Base-by-base conservation (phyloP, 1,139 yeast species). In the Geotrichum candidum region DNA sequence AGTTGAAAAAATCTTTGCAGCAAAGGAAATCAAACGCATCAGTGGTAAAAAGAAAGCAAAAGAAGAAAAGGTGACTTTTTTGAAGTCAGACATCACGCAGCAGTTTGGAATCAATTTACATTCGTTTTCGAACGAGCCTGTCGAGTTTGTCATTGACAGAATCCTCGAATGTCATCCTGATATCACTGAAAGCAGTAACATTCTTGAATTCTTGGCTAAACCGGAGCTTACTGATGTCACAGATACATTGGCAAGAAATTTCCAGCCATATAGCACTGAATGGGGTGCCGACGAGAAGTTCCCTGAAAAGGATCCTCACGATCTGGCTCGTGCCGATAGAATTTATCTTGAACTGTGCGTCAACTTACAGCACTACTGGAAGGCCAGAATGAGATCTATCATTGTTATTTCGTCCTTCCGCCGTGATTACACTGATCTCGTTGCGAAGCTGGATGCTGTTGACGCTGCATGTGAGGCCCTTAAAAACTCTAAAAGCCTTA, bases 101-200 rank as follows among this genome's bases (percentile, higher is more conserved):
- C 96, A 90, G 69, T 90, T 94, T 77, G 98, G 96, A 53, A 94
- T 94, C 70, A 91, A 94, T 69, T 77, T 94, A 62, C 98, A 94
- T 71, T 83, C 87, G 81, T 90, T 86, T 76, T 82, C 90, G 2
- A 79, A 78, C 65, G 70, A 83, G 60, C 71, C 84, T 1, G 96
- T 87, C 22, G 84, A 82, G 9, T 86, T 83, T 45, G 80, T 94
- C 56, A 84, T 90, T 2, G 58, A 67, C 13, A 87, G 86, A 71
- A 85, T 94, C 0, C 76, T 94, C 58, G 79, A 78, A 35, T 94
- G 99, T 75, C 88, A 88, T 63, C 77, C 77, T 18, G 94, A 88
- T 10, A 82, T 92, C 22, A 67, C 90, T 56, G 82, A 80, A 48
- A 90, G 87, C 66, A 73, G 80, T 6, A 88, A 90, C 63, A 87